phyloP scores from a whole-genome alignment of 1,284 basidiomycete genomes.

The Papiliotrema nemorosa region DNA sequence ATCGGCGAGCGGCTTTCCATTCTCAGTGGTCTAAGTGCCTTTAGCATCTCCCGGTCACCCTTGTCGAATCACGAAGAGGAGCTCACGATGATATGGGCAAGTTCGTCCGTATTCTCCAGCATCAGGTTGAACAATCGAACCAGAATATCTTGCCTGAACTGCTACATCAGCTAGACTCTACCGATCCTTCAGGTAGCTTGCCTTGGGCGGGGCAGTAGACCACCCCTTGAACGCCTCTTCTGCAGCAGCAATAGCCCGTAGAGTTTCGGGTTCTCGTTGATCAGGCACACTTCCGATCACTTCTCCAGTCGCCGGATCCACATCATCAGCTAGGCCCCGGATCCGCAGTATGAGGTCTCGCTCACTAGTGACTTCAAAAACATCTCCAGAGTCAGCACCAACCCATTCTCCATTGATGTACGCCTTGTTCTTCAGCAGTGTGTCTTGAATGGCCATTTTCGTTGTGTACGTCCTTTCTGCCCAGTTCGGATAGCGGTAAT shows the following conservation, averaged over 20 bases:
- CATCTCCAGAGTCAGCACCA: constrained; percentile 63
- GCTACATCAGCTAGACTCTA: too few species aligned
- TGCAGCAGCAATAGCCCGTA: not conserved
- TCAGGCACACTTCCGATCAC: constrained; percentile 62
- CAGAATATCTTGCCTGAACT: constrained; percentile 65
- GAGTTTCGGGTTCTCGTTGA: not conserved
- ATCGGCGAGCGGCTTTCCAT: constrained; percentile 80
- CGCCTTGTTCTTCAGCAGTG: constrained; percentile 49
- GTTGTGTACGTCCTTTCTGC: not conserved
- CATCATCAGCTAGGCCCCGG: not conserved
- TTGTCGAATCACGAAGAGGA: too few species aligned
- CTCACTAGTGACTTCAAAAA: constrained; percentile 69
- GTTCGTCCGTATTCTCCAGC: constrained; percentile 73
- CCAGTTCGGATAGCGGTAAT: too few species aligned
- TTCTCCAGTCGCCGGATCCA: constrained; percentile 73
- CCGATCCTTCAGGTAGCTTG: not conserved
- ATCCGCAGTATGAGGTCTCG: constrained; percentile 14
- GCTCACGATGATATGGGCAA: constrained; percentile 58
- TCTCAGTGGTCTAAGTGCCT: constrained; percentile 70
- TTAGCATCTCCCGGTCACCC: not conserved
- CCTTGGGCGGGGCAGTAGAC: not conserved
- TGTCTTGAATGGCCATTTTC: not conserved
- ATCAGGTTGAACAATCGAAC: constrained; percentile 69
- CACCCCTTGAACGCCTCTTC: not conserved
- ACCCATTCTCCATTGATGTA: constrained; percentile 80